phyloP scores from a whole-genome alignment of 2,329 filamentous ascomycete species.

The Didymella pinodella region DNA sequence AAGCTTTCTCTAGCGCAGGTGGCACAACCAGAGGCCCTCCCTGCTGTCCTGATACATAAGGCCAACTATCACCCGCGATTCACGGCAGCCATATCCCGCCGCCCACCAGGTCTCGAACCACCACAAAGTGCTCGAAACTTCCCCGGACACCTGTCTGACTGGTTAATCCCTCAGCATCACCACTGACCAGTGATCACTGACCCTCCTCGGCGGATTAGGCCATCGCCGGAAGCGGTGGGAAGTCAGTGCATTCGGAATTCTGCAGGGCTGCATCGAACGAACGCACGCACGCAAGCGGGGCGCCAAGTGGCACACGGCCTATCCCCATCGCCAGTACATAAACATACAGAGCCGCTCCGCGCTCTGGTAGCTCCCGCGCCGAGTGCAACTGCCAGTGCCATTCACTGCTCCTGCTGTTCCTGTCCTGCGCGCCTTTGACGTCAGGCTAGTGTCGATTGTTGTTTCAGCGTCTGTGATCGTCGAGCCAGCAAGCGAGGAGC shows the following conservation, averaged over 20 bases:
- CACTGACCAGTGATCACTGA: constrained; percentile 24
- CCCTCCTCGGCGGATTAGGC: constrained; percentile 30
- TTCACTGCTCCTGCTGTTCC: constrained; percentile 24
- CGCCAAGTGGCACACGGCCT: constrained; percentile 33
- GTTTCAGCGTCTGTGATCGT: constrained; percentile 33
- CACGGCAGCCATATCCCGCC: constrained; percentile 10
- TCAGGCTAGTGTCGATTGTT: constrained; percentile 35
- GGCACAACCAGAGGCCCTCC: constrained; percentile 21
- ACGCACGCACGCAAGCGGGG: constrained; percentile 33
- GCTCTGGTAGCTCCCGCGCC: constrained; percentile 14
- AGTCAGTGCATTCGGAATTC: constrained; percentile 29
- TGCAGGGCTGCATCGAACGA: constrained; percentile 31
- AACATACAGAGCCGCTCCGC: constrained; percentile 25
- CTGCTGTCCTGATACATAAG: constrained; percentile 25
- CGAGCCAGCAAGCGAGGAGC: constrained; percentile 35
- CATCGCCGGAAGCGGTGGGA: constrained; percentile 40
- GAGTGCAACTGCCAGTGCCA: constrained; percentile 12
- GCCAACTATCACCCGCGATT: constrained; percentile 20
- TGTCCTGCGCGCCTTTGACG: constrained; percentile 36
- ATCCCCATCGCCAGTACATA: constrained; percentile 29
- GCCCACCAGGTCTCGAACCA: constrained; percentile 8
- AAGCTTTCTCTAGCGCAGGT: constrained; percentile 32
- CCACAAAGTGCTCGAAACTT: constrained; percentile 1
- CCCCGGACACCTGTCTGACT: constrained; percentile 21
- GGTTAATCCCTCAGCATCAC: constrained; percentile 29